Base-by-base conservation (phyloP, 2,329 filamentous ascomycete genomes). In the Chaetomium sp. region DNA sequence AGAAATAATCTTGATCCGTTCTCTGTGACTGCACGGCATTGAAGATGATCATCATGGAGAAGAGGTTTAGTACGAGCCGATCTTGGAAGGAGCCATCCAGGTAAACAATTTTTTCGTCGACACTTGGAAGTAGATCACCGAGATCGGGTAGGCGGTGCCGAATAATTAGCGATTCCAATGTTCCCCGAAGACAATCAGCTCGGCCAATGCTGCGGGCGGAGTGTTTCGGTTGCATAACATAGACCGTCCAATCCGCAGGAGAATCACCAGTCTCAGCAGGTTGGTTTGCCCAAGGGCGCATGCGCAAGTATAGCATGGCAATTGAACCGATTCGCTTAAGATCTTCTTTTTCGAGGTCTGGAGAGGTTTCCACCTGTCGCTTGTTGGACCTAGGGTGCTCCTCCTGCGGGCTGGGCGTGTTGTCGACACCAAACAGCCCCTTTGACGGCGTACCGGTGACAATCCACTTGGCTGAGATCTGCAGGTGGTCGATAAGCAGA, bases 21-120 rank as follows among this genome's bases (percentile, higher is more conserved):
- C 91, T 78, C 66, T 96, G 89, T 5, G 91, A 96, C 32, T 91
- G 91, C 0, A 97, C 84, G 0, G 90, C 85, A 66, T 97, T 97
- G 61, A 89, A 86, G 1, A 88, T 85, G 47, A 96, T 82, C 66
- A 89, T 84, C 71, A 94, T 87, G 0, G 89, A 81, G 66, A 96
- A 96, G 1, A 95, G 72, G 62, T 96, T 96, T 33, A 91, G 77
- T 0, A 86, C 89, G 8, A 96, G 70, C 65, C 85, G 89, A 69
- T 96, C 91, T 66, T 92, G 90, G 64, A 86, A 89, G 1, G 86
- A 92, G 0, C 91, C 91, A 59, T 94, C 82, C 1, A 96, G 76
- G 53, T 86, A 78, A 0, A 94, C 79, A 1, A 88, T 74, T 47
- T 81, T 84, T 65, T 95, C 88, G 42, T 84, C 73, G 3, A 96